These are phyloP conservation scores for Tulasnella sp. DNA, from an alignment of 768 basidiomycete species.

Conservation along the genomic window DNA sequence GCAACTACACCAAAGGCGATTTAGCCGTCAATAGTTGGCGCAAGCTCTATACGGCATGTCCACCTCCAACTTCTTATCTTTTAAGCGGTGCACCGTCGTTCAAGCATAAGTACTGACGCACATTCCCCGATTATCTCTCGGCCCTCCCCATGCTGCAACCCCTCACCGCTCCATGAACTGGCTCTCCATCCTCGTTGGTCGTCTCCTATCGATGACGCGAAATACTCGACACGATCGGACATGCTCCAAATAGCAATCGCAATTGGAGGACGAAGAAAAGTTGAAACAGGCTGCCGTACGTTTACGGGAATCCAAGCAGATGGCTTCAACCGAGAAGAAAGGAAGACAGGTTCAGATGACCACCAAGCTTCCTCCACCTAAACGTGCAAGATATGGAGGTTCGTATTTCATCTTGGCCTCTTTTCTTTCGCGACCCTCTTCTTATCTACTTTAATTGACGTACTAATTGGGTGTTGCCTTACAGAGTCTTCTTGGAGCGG, in stretches of 20 bases:
- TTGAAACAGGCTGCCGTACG: slow-evolving; percentile 54
- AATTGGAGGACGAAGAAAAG: slow-evolving; percentile 49
- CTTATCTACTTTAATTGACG: too few relatives aligned
- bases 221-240: too few relatives aligned
- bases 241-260: slow-evolving; percentile 35
- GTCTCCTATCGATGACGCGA: too few relatives aligned
- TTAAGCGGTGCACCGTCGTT: too few relatives aligned
- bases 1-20: slow-evolving; percentile 35
- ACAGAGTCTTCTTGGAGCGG: slow-evolving; percentile 7
- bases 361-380: slow-evolving; percentile 53
- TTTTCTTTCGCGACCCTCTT: too few relatives aligned
- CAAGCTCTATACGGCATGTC: slow-evolving; percentile 54
- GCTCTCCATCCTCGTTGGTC: slow-evolving; percentile 20
- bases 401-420: background rate
- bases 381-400: slow-evolving; percentile 36
- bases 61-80: background rate
- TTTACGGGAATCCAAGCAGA: slow-evolving; percentile 54
- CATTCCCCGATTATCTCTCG: too few relatives aligned
- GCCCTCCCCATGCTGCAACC: too few relatives aligned
- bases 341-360: slow-evolving; percentile 68
- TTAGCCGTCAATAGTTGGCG: slow-evolving; percentile 52
- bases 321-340: slow-evolving; percentile 64
- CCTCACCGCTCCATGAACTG: background rate
- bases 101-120: too few relatives aligned
- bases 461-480: too few relatives aligned